Evolutionary conservation across 1,139 yeast genomes (phyloP).

Genomic region (Yamadazyma mexicana): DNA sequence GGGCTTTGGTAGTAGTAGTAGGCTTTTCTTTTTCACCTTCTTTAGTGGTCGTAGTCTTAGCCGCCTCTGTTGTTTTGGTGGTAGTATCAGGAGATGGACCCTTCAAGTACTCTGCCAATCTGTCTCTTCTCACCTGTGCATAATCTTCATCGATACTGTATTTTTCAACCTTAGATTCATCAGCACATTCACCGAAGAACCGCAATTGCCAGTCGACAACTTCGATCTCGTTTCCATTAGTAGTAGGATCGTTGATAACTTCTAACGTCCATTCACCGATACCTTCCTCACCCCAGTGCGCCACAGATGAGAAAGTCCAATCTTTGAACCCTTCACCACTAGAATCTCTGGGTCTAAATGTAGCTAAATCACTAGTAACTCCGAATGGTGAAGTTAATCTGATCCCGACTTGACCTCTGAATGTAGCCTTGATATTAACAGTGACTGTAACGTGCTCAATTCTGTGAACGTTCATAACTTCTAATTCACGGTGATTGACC

Average conservation of each 20-base stretch:
- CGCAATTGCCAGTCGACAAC: conserved; percentile 74
- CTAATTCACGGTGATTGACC: conserved; percentile 51
- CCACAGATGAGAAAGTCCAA: conserved; percentile 98
- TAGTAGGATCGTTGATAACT: conserved; percentile 39
- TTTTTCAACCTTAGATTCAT: conserved; percentile 57
- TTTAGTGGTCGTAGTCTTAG: conserved; percentile 2
- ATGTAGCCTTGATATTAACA: conserved; percentile 63
- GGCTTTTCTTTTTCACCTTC: not conserved
- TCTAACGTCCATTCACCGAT: conserved; percentile 80
- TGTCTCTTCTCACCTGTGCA: conserved; percentile 38
- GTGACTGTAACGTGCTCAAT: conserved; percentile 87
- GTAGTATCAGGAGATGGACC: too few relatives aligned
- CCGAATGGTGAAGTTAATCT: conserved; percentile 76
- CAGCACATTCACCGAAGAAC: conserved; percentile 78
- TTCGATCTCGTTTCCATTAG: conserved; percentile 36
- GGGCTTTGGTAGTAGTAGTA: not conserved
- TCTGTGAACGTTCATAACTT: conserved; percentile 59
- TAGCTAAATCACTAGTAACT: conserved; percentile 70
- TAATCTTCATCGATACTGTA: conserved; percentile 43
- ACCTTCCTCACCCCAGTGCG: conserved; percentile 94
- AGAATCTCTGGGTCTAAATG: conserved; percentile 61
- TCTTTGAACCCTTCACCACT: conserved; percentile 60
- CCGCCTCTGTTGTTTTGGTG: not conserved
- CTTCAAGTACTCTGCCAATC: conserved; percentile 17
- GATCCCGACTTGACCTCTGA: conserved; percentile 71